Conservation (phyloP, 116 monocot genomes). For the Cymodocea nodosa region DNA sequence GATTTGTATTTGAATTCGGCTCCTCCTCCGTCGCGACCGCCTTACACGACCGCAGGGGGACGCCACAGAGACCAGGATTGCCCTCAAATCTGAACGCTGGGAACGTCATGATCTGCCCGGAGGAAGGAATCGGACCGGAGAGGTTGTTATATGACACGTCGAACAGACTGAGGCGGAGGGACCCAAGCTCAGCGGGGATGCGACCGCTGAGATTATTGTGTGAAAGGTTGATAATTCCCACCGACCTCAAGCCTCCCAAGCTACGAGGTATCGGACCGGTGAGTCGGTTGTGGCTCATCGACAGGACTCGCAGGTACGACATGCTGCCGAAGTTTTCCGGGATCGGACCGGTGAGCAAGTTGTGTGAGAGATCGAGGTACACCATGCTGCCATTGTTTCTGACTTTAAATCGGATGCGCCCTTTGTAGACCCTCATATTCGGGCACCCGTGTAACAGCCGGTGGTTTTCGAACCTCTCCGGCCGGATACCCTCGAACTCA, state of each 20-base stretch:
- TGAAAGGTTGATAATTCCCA: slow-evolving; percentile 26
- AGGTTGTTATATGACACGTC: slow-evolving; percentile 45
- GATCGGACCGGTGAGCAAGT: slow-evolving; percentile 37
- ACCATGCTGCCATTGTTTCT: slow-evolving; percentile 44
- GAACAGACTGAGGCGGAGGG: slow-evolving; percentile 14
- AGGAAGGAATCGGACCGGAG: slow-evolving; percentile 24
- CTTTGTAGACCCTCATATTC: slow-evolving; percentile 50
- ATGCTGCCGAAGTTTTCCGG: slow-evolving; percentile 55
- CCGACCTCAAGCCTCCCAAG: slow-evolving; percentile 10
- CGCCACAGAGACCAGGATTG: slow-evolving; percentile 37
- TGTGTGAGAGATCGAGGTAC: slow-evolving; percentile 77
- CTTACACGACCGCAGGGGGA: background rate
- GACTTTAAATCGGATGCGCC: slow-evolving; percentile 48
- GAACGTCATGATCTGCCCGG: slow-evolving; percentile 35
- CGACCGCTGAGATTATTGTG: slow-evolving; percentile 30
- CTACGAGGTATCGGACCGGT: slow-evolving; percentile 20
- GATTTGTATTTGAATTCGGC: background rate
- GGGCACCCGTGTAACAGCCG: slow-evolving; percentile 36
- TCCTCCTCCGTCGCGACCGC: too few relatives aligned
- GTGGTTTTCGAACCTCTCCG: slow-evolving; percentile 47
- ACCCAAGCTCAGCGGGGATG: slow-evolving; percentile 17
- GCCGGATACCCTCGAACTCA: slow-evolving; percentile 64
- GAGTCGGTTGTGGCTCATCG: slow-evolving; percentile 53
- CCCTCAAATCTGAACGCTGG: slow-evolving; percentile 20
- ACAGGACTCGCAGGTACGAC: slow-evolving; percentile 40